Conservation (phyloP, 257 asterid genomes). For the Jasminum sambac region DNA sequence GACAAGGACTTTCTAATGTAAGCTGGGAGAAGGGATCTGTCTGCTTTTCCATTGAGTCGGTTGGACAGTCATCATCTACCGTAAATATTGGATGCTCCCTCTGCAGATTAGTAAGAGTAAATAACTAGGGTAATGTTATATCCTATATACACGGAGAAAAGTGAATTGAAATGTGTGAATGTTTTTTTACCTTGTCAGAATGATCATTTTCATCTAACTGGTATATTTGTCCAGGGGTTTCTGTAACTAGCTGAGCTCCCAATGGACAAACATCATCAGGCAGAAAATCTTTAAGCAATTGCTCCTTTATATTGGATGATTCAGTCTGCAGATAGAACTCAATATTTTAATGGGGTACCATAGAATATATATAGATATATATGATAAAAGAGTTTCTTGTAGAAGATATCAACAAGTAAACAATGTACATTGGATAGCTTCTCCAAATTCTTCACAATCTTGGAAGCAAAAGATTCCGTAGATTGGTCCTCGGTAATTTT, state of each 20-base stretch:
- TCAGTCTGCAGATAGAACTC: constrained; percentile 48
- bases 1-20: constrained; percentile 49
- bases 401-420: constrained; percentile 13
- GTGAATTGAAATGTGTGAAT: constrained; percentile 19
- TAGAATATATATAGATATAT: constrained; percentile 15
- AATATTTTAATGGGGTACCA: constrained; percentile 15
- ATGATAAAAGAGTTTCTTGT: constrained; percentile 1
- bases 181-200: constrained; percentile 45
- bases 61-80: constrained; percentile 53
- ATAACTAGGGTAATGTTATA: constrained; percentile 22
- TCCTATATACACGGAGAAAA: constrained; percentile 17
- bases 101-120: constrained; percentile 34
- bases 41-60: constrained; percentile 50
- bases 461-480: constrained; percentile 58
- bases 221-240: constrained; percentile 47
- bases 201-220: constrained; percentile 39
- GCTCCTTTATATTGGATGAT: constrained; percentile 46
- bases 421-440: constrained; percentile 44
- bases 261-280: constrained; percentile 75
- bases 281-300: constrained; percentile 63
- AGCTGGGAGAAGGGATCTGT: constrained; percentile 49
- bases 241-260: constrained; percentile 56
- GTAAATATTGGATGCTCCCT: constrained; percentile 40
- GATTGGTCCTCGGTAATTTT: constrained; percentile 55
- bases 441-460: constrained; percentile 50